Evolutionary conservation across 768 basidiomycete genomes (phyloP), one percentile per base, ranked within the genome.

Genomic region (Podaxis mareebaensis): DNA sequence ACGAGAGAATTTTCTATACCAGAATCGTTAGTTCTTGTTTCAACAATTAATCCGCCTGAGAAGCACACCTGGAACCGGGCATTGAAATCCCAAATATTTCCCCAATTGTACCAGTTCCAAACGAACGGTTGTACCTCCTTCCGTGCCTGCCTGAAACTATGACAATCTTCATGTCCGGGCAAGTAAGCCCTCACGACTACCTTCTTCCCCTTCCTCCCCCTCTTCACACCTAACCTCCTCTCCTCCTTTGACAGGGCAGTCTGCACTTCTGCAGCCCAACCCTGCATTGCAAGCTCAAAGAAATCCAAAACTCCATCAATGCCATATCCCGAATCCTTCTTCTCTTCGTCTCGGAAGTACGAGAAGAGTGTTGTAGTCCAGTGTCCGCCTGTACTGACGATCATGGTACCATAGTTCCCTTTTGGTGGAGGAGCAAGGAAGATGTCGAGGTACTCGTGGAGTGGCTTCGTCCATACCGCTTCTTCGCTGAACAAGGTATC

Each of bases 91-190:
- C 75, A 70, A 53, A 90, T 88, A 73, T 81, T 79, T 0, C 77
- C 81, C 89, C 89, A 90, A 68, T 90, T 90, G 69, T 83, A 90
- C 80, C 81, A 85, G 33, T 78, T 76, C 76, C 78, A 78, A 42
- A 66, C 63, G 61, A 77, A 81, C 2, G 81, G 80, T 64, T 75
- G 66, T 20, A 85, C 77, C 64, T 77, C 75, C 39, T 61, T 69
- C 81, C 80, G 83, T n/a, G 86, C 85, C 64, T 76, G 61, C 22
- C 73, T 72, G 57, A 71, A 66, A n/a, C 78, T 66, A 65, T 85
- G 87, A 65, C 89, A 89, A 60, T 86, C 78, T 63, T 89, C 87
- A 66, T 90, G 86, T 3, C 89, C 89, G 2, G 86, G 84, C 3
- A 86, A 69, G 66, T 89, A 90, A 7, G 87, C 81, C 30, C 89